A percentile compares a stretch with the other conserved stretches of the same genome.
These are phyloP conservation scores for Exophiala sideris DNA, from an alignment of 2,329 filamentous ascomycete genomes.

Conservation along the genomic window DNA sequence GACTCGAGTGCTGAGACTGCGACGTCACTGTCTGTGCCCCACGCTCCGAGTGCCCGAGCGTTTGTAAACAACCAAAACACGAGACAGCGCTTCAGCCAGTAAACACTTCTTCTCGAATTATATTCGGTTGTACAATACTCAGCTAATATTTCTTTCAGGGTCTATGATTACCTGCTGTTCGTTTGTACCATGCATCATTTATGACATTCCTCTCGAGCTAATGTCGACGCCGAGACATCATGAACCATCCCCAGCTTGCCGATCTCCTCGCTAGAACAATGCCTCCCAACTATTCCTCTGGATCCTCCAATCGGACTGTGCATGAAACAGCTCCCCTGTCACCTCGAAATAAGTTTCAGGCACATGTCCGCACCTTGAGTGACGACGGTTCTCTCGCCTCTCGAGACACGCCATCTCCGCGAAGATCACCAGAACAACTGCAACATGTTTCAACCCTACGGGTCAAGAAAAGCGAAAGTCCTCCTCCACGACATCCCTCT, in stretches of 20 bases:
- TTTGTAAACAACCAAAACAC: too few species aligned
- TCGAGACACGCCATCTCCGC: constrained; percentile 3
- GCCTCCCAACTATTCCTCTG: constrained; percentile 1
- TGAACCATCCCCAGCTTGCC: constrained; percentile 19
- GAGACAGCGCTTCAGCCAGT: too few species aligned
- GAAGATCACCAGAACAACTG: constrained; percentile 6
- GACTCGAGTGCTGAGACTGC: too few species aligned
- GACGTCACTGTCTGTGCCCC: too few species aligned
- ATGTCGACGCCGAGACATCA: constrained; percentile 3
- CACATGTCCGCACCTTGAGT: constrained; percentile 20
- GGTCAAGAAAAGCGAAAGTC: constrained; percentile 6
- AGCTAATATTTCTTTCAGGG: too few species aligned
- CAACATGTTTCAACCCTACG: constrained; percentile 17
- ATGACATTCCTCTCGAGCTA: not conserved
- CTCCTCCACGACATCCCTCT: constrained; percentile 1
- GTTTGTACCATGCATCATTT: not conserved
- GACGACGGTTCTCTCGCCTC: constrained; percentile 4
- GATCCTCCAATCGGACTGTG: not conserved
- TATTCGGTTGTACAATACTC: too few species aligned
- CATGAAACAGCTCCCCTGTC: constrained; percentile 11
- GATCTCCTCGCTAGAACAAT: constrained; percentile 16
- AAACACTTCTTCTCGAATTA: too few species aligned
- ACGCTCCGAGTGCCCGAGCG: too few species aligned
- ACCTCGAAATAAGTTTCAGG: constrained; percentile 23
- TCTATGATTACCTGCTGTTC: too few species aligned